Evolutionary conservation across 495 filamentous ascomycete species (phyloP).

Genomic region (Xylaria castorea): DNA sequence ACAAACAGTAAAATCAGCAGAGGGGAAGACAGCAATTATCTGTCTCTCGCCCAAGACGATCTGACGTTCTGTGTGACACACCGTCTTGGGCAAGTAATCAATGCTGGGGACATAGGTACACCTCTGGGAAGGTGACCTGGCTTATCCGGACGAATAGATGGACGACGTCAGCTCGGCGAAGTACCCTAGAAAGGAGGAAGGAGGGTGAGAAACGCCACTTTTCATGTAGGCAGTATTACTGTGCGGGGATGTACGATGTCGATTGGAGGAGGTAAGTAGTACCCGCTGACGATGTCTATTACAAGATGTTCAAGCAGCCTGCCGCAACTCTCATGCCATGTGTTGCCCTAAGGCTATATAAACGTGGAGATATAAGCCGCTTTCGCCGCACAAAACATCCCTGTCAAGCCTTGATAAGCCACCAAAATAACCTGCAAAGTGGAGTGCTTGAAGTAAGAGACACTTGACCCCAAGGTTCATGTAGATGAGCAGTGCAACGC

Average conservation of each 20-base stretch:
- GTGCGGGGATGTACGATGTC: neutral
- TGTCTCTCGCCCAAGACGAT: neutral
- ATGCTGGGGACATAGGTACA: neutral
- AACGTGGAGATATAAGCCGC: neutral
- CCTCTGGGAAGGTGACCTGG: neutral
- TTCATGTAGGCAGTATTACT: neutral
- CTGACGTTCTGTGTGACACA: neutral
- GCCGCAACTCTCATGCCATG: neutral
- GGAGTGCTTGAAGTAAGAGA: neutral
- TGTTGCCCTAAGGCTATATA: neutral
- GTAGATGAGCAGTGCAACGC: neutral
- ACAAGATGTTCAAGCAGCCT: neutral
- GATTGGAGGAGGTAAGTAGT: neutral
- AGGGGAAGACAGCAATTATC: constrained; percentile 11
- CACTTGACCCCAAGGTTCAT: neutral
- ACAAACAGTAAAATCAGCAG: neutral
- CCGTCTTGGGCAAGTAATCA: constrained; percentile 4
- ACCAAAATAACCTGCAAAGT: neutral
- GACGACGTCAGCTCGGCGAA: neutral
- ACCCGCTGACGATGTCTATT: neutral
- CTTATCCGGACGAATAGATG: constrained; percentile 1
- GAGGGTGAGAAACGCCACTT: constrained; percentile 12
- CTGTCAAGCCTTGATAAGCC: neutral
- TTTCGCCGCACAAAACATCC: neutral
- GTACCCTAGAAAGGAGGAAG: neutral